Percentiles rank a stretch among this genome's conserved stretches.
These are phyloP conservation scores for Trichoderma sp. DNA, from an alignment of 2,329 filamentous ascomycete species.

Conservation along the genomic window DNA sequence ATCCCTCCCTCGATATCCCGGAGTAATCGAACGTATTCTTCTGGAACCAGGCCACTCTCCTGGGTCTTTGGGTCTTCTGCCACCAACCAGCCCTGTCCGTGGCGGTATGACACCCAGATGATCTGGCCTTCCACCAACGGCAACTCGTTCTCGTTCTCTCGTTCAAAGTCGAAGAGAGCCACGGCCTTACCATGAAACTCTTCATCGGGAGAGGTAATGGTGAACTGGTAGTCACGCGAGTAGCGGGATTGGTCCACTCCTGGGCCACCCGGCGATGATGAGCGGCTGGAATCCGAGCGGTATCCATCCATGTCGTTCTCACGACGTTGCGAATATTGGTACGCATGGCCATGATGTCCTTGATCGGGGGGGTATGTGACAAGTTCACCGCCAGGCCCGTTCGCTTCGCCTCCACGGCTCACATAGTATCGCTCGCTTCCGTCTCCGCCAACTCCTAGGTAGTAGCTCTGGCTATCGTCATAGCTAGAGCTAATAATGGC, in stretches of 20 bases:
- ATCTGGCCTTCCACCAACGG: conserved; percentile 92
- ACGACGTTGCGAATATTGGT: conserved; percentile 45
- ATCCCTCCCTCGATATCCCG: conserved; percentile 92
- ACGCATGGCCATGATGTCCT: conserved; percentile 59
- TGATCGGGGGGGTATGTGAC: conserved; percentile 75
- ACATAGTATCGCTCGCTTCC: conserved; percentile 77
- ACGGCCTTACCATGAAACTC: conserved; percentile 98
- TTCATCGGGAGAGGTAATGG: conserved; percentile 91
- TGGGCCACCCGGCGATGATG: conserved; percentile 61
- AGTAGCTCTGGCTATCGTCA: conserved; percentile 64
- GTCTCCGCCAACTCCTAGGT: conserved; percentile 68
- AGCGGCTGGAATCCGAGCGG: conserved; percentile 63
- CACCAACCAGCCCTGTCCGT: conserved; percentile 96
- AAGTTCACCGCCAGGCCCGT: conserved; percentile 78
- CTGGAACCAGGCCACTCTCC: conserved; percentile 92
- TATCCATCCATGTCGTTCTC: conserved; percentile 56
- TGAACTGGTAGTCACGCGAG: conserved; percentile 91
- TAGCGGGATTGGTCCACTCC: conserved; percentile 76
- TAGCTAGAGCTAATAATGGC: conserved; percentile 55
- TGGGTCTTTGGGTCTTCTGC: conserved; percentile 93
- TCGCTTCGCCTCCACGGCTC: conserved; percentile 68
- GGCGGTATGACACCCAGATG: conserved; percentile 93
- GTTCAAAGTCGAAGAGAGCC: conserved; percentile 90
- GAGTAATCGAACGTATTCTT: conserved; percentile 91
- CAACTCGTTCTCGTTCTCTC: conserved; percentile 96